These are phyloP conservation scores for Earliella scabrosa DNA, from an alignment of 1,284 basidiomycete genomes.

Conservation along the genomic window DNA sequence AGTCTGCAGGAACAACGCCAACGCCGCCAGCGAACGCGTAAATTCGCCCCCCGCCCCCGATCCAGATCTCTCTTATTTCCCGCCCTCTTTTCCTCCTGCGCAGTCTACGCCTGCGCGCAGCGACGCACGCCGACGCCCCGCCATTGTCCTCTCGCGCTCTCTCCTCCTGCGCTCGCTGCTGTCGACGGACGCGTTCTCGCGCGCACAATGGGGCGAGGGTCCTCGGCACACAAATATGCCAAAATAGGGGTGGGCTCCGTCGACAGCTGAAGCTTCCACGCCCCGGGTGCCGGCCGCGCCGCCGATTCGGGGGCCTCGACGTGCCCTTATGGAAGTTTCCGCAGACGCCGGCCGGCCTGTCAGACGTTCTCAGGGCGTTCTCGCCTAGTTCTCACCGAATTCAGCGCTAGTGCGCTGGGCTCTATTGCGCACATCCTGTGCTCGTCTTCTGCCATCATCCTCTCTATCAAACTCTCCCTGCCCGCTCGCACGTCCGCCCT, in stretches of 20 bases:
- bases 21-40: neutral
- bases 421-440: neutral
- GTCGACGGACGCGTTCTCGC: no score
- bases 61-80: slow-evolving; percentile 14
- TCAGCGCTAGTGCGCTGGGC: neutral
- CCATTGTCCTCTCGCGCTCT: neutral
- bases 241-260: slow-evolving; percentile 3
- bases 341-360: neutral
- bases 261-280: no score
- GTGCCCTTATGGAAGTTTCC: slow-evolving; percentile 7
- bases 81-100: neutral
- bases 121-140: neutral
- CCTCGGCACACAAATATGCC: neutral
- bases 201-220: no score
- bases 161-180: no score
- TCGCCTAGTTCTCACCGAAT: neutral
- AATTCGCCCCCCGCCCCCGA: slow-evolving; percentile 6
- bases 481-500: neutral
- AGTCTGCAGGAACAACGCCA: neutral
- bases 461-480: neutral
- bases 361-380: neutral
- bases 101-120: neutral
- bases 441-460: neutral
- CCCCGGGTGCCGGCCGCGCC: slow-evolving; percentile 2
- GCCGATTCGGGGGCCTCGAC: slow-evolving; percentile 1